phyloP scores from a whole-genome alignment of 768 basidiomycete species.

The Naematelia encephala region DNA sequence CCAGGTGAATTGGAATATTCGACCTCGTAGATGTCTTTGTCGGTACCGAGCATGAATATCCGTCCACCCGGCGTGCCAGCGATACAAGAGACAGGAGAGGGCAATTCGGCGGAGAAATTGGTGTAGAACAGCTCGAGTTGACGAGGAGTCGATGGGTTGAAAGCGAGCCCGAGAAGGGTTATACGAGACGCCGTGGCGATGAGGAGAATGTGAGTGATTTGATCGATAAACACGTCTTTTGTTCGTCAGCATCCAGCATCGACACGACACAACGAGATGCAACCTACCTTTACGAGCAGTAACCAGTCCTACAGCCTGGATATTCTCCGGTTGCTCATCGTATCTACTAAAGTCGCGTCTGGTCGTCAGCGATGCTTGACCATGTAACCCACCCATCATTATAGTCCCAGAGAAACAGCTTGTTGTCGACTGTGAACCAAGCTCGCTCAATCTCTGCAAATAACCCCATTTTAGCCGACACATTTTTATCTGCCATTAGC shows the following conservation, averaged over 20 bases:
- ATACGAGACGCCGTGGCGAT: constrained; percentile 82
- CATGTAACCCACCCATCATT: constrained; percentile 69
- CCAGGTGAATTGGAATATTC: constrained; percentile 86
- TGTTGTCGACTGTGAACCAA: constrained; percentile 93
- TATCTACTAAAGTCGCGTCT: constrained; percentile 92
- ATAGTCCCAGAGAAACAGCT: constrained; percentile 95
- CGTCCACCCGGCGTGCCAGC: constrained; percentile 74
- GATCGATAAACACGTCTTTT: constrained; percentile 76
- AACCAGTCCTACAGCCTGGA: constrained; percentile 82
- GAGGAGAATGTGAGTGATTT: constrained; percentile 81
- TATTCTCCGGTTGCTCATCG: constrained; percentile 83
- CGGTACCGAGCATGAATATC: constrained; percentile 81
- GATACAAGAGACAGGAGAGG: constrained; percentile 77
- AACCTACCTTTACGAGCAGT: constrained; percentile 56
- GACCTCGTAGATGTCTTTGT: constrained; percentile 86
- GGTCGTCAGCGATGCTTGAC: constrained; percentile 1
- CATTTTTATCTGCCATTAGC: constrained; percentile 31
- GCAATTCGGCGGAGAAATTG: constrained; percentile 59
- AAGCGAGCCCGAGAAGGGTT: constrained; percentile 70
- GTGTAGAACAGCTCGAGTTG: constrained; percentile 88
- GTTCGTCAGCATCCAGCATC: too few species aligned
- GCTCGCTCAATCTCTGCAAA: constrained; percentile 89
- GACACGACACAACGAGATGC: background rate
- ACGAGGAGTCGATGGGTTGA: constrained; percentile 56
- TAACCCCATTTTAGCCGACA: constrained; percentile 64